A percentile compares a stretch with the other conserved stretches of the same genome.
Evolutionary conservation across 2,329 filamentous ascomycete species (phyloP).

Genomic region (Sporothrix inflata): DNA sequence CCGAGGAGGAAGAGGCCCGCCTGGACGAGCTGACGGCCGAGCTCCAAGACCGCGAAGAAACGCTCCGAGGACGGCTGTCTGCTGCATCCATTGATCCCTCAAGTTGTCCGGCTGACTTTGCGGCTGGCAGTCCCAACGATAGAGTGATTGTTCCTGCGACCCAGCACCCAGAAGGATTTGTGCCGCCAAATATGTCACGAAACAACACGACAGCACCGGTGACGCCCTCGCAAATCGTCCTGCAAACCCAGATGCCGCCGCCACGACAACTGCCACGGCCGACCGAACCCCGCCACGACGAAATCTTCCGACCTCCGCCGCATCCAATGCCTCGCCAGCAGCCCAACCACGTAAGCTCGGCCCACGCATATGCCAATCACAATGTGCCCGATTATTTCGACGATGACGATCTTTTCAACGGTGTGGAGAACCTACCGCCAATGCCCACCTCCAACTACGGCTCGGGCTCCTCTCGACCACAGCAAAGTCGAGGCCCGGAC

Average conservation of each 20-base stretch:
- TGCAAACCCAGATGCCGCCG: conserved; percentile 52
- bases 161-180: conserved; percentile 43
- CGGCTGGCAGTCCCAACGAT: conserved; percentile 37
- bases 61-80: conserved; percentile 47
- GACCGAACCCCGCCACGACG: neutral
- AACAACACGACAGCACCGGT: conserved; percentile 41
- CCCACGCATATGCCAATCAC: neutral
- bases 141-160: conserved; percentile 49
- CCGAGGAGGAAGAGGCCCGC: conserved; percentile 54
- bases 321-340: neutral
- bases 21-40: conserved; percentile 53
- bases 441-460: neutral
- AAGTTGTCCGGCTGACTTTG: conserved; percentile 30
- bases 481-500: conserved; percentile 27
- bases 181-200: conserved; percentile 40
- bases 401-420: conserved; percentile 35
- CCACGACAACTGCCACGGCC: neutral
- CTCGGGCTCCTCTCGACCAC: neutral
- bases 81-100: conserved; percentile 49
- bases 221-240: conserved; percentile 52
- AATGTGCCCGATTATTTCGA: conserved; percentile 35
- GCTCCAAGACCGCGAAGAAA: conserved; percentile 50
- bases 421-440: conserved; percentile 31
- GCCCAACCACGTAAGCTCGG: neutral
- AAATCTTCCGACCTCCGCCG: neutral